Evolutionary conservation across 768 basidiomycete genomes (phyloP).

Genomic region (Tephrocybe sp.): DNA sequence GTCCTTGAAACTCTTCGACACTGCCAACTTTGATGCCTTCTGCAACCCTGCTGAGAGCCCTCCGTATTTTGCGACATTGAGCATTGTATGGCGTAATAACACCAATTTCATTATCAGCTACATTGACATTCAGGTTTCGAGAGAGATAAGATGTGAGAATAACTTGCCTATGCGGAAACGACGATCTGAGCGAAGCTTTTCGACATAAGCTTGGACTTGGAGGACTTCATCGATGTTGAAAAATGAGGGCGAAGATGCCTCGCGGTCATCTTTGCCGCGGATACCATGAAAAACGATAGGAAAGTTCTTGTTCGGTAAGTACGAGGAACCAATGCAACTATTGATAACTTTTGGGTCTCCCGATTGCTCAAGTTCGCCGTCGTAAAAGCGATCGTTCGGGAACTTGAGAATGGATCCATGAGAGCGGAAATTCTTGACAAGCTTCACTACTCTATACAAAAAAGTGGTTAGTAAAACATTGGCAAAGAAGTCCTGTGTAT

Average conservation of each 20-base stretch:
- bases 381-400: constrained; percentile 61
- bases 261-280: constrained; percentile 60
- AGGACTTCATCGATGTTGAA: constrained; percentile 64
- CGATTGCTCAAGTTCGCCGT: constrained; percentile 45
- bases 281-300: constrained; percentile 64
- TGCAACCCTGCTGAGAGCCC: constrained; percentile 28
- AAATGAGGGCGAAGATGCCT: constrained; percentile 66
- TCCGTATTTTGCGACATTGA: constrained; percentile 52
- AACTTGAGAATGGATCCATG: constrained; percentile 58
- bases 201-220: constrained; percentile 50
- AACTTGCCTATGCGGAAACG: constrained; percentile 40
- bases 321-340: constrained; percentile 33
- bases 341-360: constrained; percentile 41
- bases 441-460: constrained; percentile 51
- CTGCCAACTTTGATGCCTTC: constrained; percentile 55
- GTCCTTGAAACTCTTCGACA: constrained; percentile 71
- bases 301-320: constrained; percentile 44
- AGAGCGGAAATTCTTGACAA: constrained; percentile 64
- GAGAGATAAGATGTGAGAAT: background rate
- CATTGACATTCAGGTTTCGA: background rate
- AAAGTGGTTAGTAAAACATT: background rate
- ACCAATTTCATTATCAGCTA: constrained; percentile 55
- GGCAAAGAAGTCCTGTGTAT: background rate
- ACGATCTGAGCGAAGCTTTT: constrained; percentile 31
- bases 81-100: constrained; percentile 70